phyloP scores from a whole-genome alignment of 2,329 filamentous ascomycete genomes.

The Pseudogymnoascus sp. region DNA sequence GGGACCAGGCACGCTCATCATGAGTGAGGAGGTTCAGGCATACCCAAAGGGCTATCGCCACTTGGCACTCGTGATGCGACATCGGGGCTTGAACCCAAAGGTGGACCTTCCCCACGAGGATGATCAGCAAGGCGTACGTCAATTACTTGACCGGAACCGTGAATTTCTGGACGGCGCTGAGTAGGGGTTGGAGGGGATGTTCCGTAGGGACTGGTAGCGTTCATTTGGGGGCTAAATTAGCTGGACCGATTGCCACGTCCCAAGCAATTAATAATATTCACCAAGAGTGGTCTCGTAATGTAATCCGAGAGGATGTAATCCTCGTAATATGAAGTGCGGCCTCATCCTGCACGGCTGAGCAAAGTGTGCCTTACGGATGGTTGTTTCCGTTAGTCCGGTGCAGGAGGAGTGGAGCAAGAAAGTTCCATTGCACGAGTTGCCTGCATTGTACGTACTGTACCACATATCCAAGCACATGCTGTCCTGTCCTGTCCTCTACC shows the following conservation, averaged over 20 bases:
- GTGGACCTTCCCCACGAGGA: neutral
- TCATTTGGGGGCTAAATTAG: neutral
- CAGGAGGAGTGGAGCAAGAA: neutral
- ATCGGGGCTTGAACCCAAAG: neutral
- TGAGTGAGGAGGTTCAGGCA: neutral
- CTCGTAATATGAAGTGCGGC: neutral
- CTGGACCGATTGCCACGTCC: neutral
- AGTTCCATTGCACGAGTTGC: neutral
- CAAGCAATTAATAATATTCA: neutral
- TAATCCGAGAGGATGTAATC: neutral
- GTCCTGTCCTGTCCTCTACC: neutral
- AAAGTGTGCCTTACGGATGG: neutral
- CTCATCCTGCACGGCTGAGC: neutral
- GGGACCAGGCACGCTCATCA: neutral
- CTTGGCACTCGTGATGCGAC: neutral
- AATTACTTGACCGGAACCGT: neutral
- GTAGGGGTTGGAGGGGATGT: neutral
- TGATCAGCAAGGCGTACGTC: neutral
- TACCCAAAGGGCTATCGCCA: neutral
- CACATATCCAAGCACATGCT: no score
- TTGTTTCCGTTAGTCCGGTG: neutral
- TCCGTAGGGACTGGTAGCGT: neutral
- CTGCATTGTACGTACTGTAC: no score
- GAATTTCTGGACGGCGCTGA: neutral
- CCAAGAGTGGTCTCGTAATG: neutral